Base-by-base conservation (phyloP, 2,329 filamentous ascomycete genomes). In the Cercospora sojina region DNA sequence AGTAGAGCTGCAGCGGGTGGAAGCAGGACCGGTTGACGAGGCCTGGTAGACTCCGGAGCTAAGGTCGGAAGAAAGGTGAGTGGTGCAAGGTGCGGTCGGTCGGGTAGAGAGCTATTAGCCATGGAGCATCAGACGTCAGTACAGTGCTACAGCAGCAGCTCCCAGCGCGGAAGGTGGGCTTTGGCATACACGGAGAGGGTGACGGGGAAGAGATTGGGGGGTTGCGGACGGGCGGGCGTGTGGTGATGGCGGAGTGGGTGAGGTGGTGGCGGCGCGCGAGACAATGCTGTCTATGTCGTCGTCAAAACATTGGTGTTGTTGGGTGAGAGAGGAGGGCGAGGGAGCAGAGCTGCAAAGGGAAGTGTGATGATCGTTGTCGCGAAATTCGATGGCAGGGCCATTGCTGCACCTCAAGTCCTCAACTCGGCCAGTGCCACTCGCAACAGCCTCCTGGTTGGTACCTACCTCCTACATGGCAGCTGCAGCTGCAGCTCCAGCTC, bases 211-310 rank as follows among this genome's bases (percentile, higher is more conserved):
- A 66, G 43, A 59, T 47, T 49, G 32, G 35, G 51, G 58, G 51
- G 12, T 51, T 23, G 64, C 49, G 64, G 59, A 35, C 49, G 43
- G 58, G 63, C 58, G 63, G 64, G 25, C n/a, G 57, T n/a, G 57
- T 20, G 57, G 57, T 41, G 20, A 27, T 16, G 35, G 57, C 12
- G 32, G 32, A 55, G 64, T 41, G 35, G 56, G 20, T 31, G 29
- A 29, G 64, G 16, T 55, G 60, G 64, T 51, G 18, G 56, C 18
- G 60, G 20, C 53, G 25, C 47, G 55, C 59, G 43, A 63, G 64
- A 62, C 64, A 59, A 66, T 66, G 64, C 64, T 59, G 64, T 59
- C 64, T 66, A 66, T 66, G 60, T 63, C 64, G 60, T 20, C 27
- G 53, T 63, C 64, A 60, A 38, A 38, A 63, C 64, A 66, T 66